Evolutionary conservation across 2,329 filamentous ascomycete species (phyloP).

Genomic region (Venturia nashicola): DNA sequence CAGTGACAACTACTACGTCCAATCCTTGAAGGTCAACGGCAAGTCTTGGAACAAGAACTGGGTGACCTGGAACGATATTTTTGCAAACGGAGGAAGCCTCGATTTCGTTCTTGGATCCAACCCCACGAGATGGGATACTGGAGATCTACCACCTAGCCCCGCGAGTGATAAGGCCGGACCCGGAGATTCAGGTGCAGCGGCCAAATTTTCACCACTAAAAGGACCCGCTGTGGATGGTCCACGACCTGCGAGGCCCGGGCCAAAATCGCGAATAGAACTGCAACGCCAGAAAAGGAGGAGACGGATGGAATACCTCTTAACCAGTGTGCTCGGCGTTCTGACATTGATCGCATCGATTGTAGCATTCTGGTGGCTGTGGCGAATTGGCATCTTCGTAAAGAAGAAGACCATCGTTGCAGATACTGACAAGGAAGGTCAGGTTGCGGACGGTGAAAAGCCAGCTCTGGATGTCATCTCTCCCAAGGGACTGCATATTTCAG

Average conservation of each 20-base stretch:
- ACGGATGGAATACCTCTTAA: not conserved
- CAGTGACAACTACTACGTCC: slow-evolving; percentile 45
- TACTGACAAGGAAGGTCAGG: not conserved
- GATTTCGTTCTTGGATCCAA: slow-evolving; percentile 50
- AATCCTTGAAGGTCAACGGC: slow-evolving; percentile 55
- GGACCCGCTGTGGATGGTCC: not conserved
- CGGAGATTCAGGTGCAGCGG: not conserved
- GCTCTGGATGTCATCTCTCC: not conserved
- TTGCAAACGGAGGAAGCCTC: slow-evolving; percentile 48
- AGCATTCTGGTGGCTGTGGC: not conserved
- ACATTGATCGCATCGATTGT: not conserved
- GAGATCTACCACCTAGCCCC: slow-evolving; percentile 48
- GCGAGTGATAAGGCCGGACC: slow-evolving; percentile 19
- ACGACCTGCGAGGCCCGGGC: not conserved
- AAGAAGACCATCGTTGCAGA: not conserved
- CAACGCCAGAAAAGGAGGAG: not conserved
- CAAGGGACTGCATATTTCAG: not conserved
- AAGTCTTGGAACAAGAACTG: slow-evolving; percentile 49
- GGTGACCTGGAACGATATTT: slow-evolving; percentile 55
- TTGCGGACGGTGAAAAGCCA: not conserved
- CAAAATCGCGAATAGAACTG: not conserved
- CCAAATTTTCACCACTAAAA: not conserved
- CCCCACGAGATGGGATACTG: slow-evolving; percentile 45
- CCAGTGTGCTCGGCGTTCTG: not conserved
- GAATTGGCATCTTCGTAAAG: not conserved